A percentile compares a stretch with the other conserved stretches of the same genome.
Evolutionary conservation across 164 flowering plant genomes (phyloP).

Genomic region (Annona squamosa): DNA sequence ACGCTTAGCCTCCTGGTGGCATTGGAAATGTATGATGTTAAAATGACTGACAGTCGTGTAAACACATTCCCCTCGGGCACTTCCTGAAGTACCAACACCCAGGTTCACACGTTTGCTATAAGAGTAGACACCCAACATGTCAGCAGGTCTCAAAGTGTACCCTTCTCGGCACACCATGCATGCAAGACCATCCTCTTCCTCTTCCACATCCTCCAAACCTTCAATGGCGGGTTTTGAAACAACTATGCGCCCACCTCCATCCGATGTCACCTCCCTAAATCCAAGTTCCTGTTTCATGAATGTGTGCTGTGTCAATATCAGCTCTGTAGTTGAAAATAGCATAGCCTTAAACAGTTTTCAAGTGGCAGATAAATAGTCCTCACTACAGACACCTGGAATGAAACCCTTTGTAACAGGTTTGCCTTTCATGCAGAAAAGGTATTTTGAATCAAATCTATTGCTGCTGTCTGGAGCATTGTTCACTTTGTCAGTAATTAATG

Average conservation of each 20-base stretch:
- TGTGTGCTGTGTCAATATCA: not conserved
- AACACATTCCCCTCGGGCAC: slow-evolving; percentile 92
- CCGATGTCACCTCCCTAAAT: slow-evolving; percentile 73
- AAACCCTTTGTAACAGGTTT: too few species aligned
- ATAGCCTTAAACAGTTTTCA: not conserved
- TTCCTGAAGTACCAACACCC: slow-evolving; percentile 70
- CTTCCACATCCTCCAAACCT: slow-evolving; percentile 92
- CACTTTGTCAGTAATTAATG: too few species aligned
- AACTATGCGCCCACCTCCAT: slow-evolving; percentile 91
- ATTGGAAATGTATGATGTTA: slow-evolving; percentile 95
- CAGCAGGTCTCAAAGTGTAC: slow-evolving; percentile 82
- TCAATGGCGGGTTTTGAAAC: slow-evolving; percentile 73
- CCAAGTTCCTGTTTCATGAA: slow-evolving; percentile 62
- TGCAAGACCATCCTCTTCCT: slow-evolving; percentile 93
- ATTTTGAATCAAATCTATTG: too few species aligned
- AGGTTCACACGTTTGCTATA: slow-evolving; percentile 94
- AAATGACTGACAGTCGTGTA: slow-evolving; percentile 97
- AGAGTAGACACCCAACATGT: slow-evolving; percentile 84
- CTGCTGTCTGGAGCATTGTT: too few species aligned
- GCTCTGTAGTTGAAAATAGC: not conserved
- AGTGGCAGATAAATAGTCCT: not conserved
- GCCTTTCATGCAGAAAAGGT: too few species aligned
- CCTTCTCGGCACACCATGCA: slow-evolving; percentile 99
- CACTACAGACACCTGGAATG: too few species aligned
- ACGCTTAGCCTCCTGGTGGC: slow-evolving; percentile 97